Base-by-base conservation (phyloP, 306 rosid species). In the Prunus mira region DNA sequence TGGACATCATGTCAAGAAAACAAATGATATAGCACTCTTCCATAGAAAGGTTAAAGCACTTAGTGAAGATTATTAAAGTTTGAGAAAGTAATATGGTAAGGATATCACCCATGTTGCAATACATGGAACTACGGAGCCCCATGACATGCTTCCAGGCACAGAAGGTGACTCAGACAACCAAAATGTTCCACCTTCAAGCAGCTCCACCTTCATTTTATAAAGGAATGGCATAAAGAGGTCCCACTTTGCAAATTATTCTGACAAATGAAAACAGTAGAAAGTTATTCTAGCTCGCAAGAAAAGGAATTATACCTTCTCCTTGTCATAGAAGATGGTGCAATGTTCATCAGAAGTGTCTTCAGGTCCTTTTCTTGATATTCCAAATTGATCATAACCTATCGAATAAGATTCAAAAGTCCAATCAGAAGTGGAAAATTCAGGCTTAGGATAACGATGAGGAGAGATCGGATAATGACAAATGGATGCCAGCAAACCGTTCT, bases 61-160 rank as follows among this genome's bases (percentile, higher is more conserved):
- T 34, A 1, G 25, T 4, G 41, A 55, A 46, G 81, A 67, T 79
- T 24, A 86, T 65, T 56, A 73, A 56, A 72, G 56, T 27, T 20
- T 65, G 66, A 28, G 60, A 52, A 67, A 79, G 75, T 52, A 55
- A 56, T 67, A 47, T 27, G 76, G 72, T 32, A 87, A 90, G 99
- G 99, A 96, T 96, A 96, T 92, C 83, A 93, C 97, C 99, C 99
- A 96, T 38, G 99, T 96, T 72, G 98, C 97, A 11, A 88, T 87
- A 82, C 93, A 91, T 10, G 99, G 99, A 81, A 84, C 96, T 75
- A 80, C 80, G 17, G 99, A 85, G 78, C 98, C 97, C 99, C 99
- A 96, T 60, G 98, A 92, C 77, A 89, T 88, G 91, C 98, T 96
- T 88, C 96, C 99, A 12, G 96, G 98, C 56, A 96, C 98, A 61